phyloP scores from a whole-genome alignment of 306 rosid species.

The Cucurbita maxima region DNA sequence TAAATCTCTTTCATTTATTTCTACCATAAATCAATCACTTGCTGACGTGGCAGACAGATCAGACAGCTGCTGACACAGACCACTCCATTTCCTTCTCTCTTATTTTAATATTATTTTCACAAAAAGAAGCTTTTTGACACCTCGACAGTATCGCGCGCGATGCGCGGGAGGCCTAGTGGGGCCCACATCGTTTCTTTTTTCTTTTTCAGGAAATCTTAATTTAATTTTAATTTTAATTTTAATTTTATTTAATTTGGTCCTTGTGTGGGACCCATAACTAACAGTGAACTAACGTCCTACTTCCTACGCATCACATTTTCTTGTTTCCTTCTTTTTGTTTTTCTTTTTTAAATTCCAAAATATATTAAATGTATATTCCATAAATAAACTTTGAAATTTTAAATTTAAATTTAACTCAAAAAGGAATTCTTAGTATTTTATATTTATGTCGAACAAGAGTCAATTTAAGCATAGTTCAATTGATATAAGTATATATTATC shows the following conservation, averaged over 20 bases:
- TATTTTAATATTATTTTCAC: neutral
- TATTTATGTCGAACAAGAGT: no score
- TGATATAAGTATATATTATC: no score
- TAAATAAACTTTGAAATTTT: no score
- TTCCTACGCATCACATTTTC: neutral
- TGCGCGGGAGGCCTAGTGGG: conserved; percentile 43
- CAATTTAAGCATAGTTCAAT: no score
- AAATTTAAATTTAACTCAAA: no score
- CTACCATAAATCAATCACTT: conserved; percentile 8
- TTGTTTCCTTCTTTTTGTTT: neutral
- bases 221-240: neutral
- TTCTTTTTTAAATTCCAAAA: no score
- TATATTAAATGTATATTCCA: no score
- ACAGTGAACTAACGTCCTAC: neutral
- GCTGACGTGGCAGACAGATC: conserved; percentile 21
- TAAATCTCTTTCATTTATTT: no score
- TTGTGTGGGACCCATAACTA: neutral
- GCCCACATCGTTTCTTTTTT: neutral
- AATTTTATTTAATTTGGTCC: neutral
- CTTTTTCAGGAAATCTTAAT: neutral
- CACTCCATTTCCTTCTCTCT: neutral
- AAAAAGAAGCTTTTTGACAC: neutral
- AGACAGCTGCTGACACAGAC: conserved; percentile 30
- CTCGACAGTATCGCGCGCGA: conserved; percentile 58
- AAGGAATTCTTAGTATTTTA: no score